phyloP scores from a whole-genome alignment of 352 stramenopile species.

The Pythium rishiriense region DNA sequence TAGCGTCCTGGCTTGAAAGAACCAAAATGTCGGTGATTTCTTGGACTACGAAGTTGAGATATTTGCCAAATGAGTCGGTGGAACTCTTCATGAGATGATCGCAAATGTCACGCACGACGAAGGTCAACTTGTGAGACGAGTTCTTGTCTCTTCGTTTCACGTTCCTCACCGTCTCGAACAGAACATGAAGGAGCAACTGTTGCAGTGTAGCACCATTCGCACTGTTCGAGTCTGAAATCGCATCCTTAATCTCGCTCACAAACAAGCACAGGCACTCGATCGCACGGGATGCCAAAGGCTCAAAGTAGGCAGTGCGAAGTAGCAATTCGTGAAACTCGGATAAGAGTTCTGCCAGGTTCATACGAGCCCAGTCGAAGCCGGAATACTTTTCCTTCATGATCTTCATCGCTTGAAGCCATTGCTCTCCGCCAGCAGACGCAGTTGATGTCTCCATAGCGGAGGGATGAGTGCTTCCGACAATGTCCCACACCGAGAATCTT shows the following conservation, averaged over 20 bases:
- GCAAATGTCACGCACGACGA: conserved; percentile 61
- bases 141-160: conserved; percentile 25
- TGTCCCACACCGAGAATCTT: conserved; percentile 57
- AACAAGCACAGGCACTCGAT: conserved; percentile 74
- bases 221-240: conserved; percentile 28
- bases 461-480: conserved; percentile 30
- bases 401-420: conserved; percentile 49
- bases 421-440: conserved; percentile 4
- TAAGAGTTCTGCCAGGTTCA: conserved; percentile 66
- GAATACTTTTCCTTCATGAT: conserved; percentile 70
- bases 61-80: conserved; percentile 74
- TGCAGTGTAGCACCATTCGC: conserved; percentile 42
- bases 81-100: conserved; percentile 60
- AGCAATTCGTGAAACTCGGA: conserved; percentile 63
- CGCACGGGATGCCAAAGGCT: conserved; percentile 43
- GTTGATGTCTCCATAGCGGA: background rate
- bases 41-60: conserved; percentile 74
- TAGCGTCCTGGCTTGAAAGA: conserved; percentile 18
- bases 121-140: conserved; percentile 36
- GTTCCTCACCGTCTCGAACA: conserved; percentile 59
- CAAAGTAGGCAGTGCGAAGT: conserved; percentile 38
- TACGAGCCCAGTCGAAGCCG: conserved; percentile 57
- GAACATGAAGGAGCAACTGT: conserved; percentile 67
- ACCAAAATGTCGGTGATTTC: conserved; percentile 71
- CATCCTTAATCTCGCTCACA: conserved; percentile 44